phyloP scores from a whole-genome alignment of 768 basidiomycete genomes.

The Gelatoporia subvermispora region DNA sequence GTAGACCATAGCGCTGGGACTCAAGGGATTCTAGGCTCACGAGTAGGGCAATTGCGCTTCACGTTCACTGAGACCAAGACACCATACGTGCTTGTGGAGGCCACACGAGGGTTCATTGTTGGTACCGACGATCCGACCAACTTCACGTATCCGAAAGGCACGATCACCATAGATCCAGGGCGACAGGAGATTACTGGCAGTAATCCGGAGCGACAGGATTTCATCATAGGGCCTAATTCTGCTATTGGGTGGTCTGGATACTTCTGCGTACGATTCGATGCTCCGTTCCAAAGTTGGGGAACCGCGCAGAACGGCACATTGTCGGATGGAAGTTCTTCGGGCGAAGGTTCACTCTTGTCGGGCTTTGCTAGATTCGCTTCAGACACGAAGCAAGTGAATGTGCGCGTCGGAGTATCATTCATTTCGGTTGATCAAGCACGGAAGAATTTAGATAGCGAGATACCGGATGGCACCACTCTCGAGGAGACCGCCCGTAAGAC shows the following conservation, averaged over 20 bases:
- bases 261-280: slow-evolving; percentile 57
- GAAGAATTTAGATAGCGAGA: slow-evolving; percentile 34
- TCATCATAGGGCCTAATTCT: slow-evolving; percentile 53
- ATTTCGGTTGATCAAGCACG: slow-evolving; percentile 61
- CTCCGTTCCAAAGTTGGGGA: slow-evolving; percentile 42
- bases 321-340: slow-evolving; percentile 21
- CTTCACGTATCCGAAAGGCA: slow-evolving; percentile 51
- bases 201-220: slow-evolving; percentile 68
- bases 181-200: slow-evolving; percentile 53
- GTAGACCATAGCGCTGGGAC: slow-evolving; percentile 1
- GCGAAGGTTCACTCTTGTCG: slow-evolving; percentile 41
- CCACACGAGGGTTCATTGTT: slow-evolving; percentile 56
- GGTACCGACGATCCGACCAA: slow-evolving; percentile 45
- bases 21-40: slow-evolving; percentile 45
- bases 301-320: slow-evolving; percentile 42
- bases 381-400: slow-evolving; percentile 35
- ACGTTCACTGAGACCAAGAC: slow-evolving; percentile 42
- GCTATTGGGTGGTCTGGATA: slow-evolving; percentile 34
- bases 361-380: slow-evolving; percentile 45
- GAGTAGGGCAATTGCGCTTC: slow-evolving; percentile 71
- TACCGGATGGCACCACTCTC: slow-evolving; percentile 33
- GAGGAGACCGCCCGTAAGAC: slow-evolving; percentile 33
- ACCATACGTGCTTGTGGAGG: slow-evolving; percentile 65
- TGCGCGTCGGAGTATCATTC: slow-evolving; percentile 68
- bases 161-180: slow-evolving; percentile 38